Evolutionary conservation across 2,329 filamentous ascomycete species (phyloP).

Genomic region (Fusarium circinatum): DNA sequence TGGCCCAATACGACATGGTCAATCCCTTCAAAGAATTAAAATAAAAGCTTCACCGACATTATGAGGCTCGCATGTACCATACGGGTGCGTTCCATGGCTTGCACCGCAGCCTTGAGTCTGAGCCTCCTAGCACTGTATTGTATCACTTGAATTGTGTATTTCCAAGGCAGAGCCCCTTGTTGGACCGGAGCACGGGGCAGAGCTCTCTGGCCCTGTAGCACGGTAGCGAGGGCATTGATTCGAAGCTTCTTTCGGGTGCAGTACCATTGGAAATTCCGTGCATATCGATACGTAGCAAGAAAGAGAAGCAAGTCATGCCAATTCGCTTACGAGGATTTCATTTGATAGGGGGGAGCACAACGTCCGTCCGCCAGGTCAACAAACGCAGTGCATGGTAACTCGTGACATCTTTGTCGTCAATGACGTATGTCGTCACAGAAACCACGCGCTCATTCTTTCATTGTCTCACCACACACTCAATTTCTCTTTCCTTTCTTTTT

Average conservation of each 20-base stretch:
- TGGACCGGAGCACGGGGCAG: neutral
- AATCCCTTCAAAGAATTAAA: neutral
- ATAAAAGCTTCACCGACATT: conserved; percentile 28
- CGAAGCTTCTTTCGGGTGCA: neutral
- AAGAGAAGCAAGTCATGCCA: neutral
- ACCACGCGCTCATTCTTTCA: conserved; percentile 42
- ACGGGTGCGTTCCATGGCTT: conserved; percentile 10
- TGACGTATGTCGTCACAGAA: conserved; percentile 44
- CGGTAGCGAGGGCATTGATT: conserved; percentile 3
- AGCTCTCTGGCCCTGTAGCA: conserved; percentile 13
- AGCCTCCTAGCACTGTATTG: neutral
- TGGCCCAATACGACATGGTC: neutral
- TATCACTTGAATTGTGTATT: neutral
- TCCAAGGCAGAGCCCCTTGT: conserved; percentile 37
- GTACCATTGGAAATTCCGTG: conserved; percentile 8
- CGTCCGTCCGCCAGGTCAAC: conserved; percentile 4
- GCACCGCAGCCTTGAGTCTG: conserved; percentile 24
- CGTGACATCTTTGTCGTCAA: conserved; percentile 35
- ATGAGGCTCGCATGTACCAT: neutral
- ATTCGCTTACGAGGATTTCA: conserved; percentile 9
- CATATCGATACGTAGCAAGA: neutral
- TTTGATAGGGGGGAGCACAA: neutral
- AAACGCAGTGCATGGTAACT: conserved; percentile 15
- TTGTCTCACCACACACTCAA: conserved; percentile 38
- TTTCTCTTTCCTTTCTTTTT: neutral